Evolutionary conservation across 495 filamentous ascomycete genomes (phyloP), one percentile per base, ranked within the genome.

Genomic region (Hypoxylon rickii): DNA sequence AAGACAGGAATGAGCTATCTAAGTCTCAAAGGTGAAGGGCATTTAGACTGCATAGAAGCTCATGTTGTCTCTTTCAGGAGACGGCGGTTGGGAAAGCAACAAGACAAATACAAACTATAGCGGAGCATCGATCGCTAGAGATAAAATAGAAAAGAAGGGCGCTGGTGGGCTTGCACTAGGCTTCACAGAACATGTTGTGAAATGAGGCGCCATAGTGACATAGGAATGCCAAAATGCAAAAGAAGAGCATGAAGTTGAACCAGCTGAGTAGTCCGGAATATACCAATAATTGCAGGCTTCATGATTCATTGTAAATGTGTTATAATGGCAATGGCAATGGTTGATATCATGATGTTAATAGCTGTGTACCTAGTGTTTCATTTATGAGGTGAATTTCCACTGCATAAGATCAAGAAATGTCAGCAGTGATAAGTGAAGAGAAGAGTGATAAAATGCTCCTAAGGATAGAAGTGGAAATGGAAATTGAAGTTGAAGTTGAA

Each of bases 11-110:
- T 47, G 59, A 18, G 43, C 31, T 16, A 41, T 44, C 13, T 45
- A 41, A 55, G 31, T 42, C 32, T 53, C 38, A 63, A 65, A 66
- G 65, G 45, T 29, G 54, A 36, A 44, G 29, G 32, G 40, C 10
- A 15, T 34, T 43, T 46, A 16, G 36, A 52, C 36, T 42, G n/a
- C 44, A 21, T 51, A 51, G 55, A 29, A 48, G 16, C 8, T 20
- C 48, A 52, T 48, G 26, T 24, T 42, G 42, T 52, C 43, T 55
- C 65, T 61, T 68, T 68, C 52, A 66, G 24, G 24, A 24, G 44
- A 21, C 31, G 21, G 2, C 26, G 34, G 13, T 34, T 17, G n/a
- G 42, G 43, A 47, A 22, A 44, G 32, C 11, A 53, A 37, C 26
- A 15, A 57, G 39, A 29, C 17, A 43, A 13, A 61, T 45, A 19